These are phyloP conservation scores for Trichoderma erinaceum DNA, from an alignment of 495 filamentous ascomycete genomes.

Conservation along the genomic window DNA sequence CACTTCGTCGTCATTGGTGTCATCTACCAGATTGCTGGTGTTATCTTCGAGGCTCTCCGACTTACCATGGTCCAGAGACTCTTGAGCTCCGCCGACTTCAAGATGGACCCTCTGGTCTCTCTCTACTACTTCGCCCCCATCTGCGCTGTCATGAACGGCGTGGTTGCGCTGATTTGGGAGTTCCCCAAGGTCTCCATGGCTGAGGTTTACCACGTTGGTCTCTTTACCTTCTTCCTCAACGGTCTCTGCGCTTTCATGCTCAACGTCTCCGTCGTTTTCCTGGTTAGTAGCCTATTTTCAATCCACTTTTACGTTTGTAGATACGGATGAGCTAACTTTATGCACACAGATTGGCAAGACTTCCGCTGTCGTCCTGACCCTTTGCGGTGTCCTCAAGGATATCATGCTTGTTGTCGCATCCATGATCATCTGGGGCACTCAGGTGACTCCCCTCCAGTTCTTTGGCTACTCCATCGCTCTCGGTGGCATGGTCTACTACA, in stretches of 20 bases:
- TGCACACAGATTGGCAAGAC: slow-evolving; percentile 83
- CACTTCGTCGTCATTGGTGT: slow-evolving; percentile 83
- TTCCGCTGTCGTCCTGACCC: slow-evolving; percentile 90
- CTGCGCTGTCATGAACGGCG: slow-evolving; percentile 83
- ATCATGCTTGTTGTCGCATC: slow-evolving; percentile 87
- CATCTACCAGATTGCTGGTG: slow-evolving; percentile 76
- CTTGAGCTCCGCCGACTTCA: slow-evolving; percentile 83
- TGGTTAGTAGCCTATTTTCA: slow-evolving; percentile 53
- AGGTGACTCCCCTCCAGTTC: slow-evolving; percentile 74
- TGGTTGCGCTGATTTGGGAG: slow-evolving; percentile 74
- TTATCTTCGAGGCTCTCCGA: slow-evolving; percentile 84
- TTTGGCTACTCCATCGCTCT: slow-evolving; percentile 94
- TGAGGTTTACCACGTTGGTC: slow-evolving; percentile 69
- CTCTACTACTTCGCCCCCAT: slow-evolving; percentile 95
- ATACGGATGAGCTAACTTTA: slow-evolving; percentile 25
- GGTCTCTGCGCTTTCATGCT: slow-evolving; percentile 78
- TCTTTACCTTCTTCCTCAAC: slow-evolving; percentile 70
- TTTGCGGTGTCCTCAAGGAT: slow-evolving; percentile 98
- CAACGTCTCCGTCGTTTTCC: slow-evolving; percentile 89
- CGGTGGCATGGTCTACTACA: slow-evolving; percentile 90
- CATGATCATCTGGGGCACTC: slow-evolving; percentile 83
- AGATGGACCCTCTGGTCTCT: slow-evolving; percentile 95
- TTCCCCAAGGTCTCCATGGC: slow-evolving; percentile 61
- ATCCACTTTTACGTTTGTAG: neutral
- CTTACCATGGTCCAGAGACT: slow-evolving; percentile 88